These are phyloP conservation scores for Podochytrium sp. DNA, from an alignment of 192 early-diverging fungal species.

Conservation along the genomic window DNA sequence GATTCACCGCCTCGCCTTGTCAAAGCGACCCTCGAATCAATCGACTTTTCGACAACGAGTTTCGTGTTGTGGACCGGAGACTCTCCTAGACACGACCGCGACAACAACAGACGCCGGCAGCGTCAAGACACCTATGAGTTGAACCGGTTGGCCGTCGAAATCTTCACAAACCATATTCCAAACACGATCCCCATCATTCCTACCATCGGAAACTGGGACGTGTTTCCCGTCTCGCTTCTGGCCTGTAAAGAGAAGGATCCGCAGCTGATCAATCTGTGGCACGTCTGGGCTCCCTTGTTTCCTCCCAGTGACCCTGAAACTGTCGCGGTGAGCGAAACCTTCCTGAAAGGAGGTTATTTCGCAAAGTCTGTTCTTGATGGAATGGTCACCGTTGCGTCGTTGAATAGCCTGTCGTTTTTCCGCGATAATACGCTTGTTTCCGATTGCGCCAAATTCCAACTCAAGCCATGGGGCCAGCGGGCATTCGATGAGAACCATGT, in stretches of 20 bases:
- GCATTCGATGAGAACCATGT: conserved; percentile 21
- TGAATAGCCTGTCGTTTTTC: conserved; percentile 47
- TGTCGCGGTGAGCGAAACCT: conserved; percentile 24
- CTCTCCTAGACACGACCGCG: conserved; percentile 51
- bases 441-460: conserved; percentile 24
- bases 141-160: conserved; percentile 36
- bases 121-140: conserved; percentile 30
- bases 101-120: conserved; percentile 29
- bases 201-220: conserved; percentile 56
- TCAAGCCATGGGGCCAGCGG: not conserved
- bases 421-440: conserved; percentile 31
- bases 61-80: conserved; percentile 58
- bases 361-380: conserved; percentile 32
- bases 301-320: conserved; percentile 10
- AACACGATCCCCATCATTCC: conserved; percentile 40
- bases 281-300: conserved; percentile 43
- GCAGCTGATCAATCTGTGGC: conserved; percentile 31
- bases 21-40: conserved; percentile 7
- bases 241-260: conserved; percentile 12
- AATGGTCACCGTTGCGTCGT: conserved; percentile 23
- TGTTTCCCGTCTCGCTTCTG: conserved; percentile 41
- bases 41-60: not conserved
- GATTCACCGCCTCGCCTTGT: conserved; percentile 28
- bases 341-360: conserved; percentile 45
- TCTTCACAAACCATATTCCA: conserved; percentile 37